phyloP scores from a whole-genome alignment of 139 green algal species.

The Haematococcus lacustris region DNA sequence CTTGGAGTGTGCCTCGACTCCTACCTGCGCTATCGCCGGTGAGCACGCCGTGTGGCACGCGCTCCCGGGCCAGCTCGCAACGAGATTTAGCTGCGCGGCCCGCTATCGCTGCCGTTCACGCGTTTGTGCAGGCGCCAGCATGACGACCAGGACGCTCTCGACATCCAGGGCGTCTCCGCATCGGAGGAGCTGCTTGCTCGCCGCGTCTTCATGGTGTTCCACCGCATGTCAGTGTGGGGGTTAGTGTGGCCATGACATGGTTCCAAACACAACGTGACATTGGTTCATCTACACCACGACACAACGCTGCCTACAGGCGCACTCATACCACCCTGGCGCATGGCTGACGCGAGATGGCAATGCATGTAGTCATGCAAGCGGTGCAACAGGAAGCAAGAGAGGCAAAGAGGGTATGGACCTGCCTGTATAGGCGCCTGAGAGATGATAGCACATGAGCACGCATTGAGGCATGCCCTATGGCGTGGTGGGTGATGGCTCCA shows the following conservation, averaged over 20 bases:
- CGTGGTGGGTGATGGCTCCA: too few species aligned
- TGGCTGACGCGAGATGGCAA: background rate
- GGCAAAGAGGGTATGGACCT: too few species aligned
- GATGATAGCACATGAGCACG: too few species aligned
- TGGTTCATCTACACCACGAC: background rate
- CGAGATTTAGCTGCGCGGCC: too few species aligned
- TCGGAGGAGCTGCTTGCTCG: slow-evolving; percentile 37
- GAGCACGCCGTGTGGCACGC: too few species aligned
- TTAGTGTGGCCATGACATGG: background rate
- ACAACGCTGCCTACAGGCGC: background rate
- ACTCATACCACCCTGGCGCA: background rate
- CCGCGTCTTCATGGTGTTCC: slow-evolving; percentile 53
- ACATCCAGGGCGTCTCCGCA: slow-evolving; percentile 21
- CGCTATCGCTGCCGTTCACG: too few species aligned
- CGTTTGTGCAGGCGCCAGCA: slow-evolving; percentile 32
- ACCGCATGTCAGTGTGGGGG: slow-evolving; percentile 46
- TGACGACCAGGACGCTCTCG: slow-evolving; percentile 14
- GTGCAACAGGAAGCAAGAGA: background rate
- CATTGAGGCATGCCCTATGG: too few species aligned
- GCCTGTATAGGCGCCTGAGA: too few species aligned
- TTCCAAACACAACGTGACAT: background rate
- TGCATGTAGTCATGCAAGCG: background rate
- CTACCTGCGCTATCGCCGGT: slow-evolving; percentile 51
- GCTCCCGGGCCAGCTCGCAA: too few species aligned
- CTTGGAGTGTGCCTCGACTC: slow-evolving; percentile 55